Base-by-base conservation (phyloP, 805 yeast species). In the Zygoascus flipseniorum region DNA sequence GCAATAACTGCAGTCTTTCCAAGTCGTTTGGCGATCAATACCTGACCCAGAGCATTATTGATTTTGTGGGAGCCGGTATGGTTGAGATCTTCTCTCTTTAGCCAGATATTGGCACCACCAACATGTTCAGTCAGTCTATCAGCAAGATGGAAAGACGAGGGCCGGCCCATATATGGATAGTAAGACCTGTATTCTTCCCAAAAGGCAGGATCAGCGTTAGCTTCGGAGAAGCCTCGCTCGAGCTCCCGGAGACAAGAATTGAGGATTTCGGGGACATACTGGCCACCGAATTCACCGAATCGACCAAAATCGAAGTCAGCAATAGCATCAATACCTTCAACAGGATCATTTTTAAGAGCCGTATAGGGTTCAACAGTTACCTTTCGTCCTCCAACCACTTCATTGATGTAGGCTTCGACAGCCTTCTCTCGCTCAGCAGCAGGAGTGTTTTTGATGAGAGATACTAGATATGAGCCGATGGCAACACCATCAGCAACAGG, bases 241-340 rank as follows among this genome's bases (percentile, higher is more conserved):
- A 93, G 78, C 72, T 93, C 96, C 57, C 82, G 79, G 62, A 93
- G 77, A 74, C 98, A 92, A 45, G 95, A 80, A 71, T 90, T 92
- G 65, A 93, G 74, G 20, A 95, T 88, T 75, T 93, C 99, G 42
- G 99, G 99, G 43, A 93, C 99, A 66, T 89, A 93, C 74, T 93
- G 99, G 56, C 99, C 99, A 68, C 99, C 99, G 66, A 89, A 95
- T 49, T 82, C 89, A 65, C 98, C 99, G 63, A 92, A 92, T 58
- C 85, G 77, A 54, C 92, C 85, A 60, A 82, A 78, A 66, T 79
- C 86, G 57, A 80, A 78, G 65, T 86, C 93, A 10, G 49, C 51
- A 20, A 53, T 52, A 10, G 53, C 54, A n/a, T 58, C 52, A 11
- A 26, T 32, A 9, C 44, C 37, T 14, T 31, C 45, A 14, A n/a